Percentiles rank a stretch among this genome's conserved stretches.
phyloP scores from a whole-genome alignment of 1,284 basidiomycete genomes.

The Leucoagaricus sp. region DNA sequence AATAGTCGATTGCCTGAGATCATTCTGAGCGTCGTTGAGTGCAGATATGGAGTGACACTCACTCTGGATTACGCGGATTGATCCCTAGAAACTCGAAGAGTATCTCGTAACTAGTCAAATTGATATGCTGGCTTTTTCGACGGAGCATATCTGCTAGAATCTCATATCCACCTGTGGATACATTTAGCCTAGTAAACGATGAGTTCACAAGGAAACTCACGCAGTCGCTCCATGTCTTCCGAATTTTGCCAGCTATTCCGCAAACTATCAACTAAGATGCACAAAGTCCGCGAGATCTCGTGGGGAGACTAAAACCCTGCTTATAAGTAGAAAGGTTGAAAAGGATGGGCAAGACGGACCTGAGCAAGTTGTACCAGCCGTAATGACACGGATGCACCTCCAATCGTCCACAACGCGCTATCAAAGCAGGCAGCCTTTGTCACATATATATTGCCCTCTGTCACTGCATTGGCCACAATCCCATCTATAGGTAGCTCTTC shows the following conservation, averaged over 20 bases:
- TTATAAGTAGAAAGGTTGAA: slow-evolving; percentile 5
- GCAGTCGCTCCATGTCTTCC: slow-evolving; percentile 86
- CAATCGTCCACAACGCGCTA: slow-evolving; percentile 79
- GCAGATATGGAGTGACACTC: too few species aligned
- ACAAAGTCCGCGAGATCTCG: slow-evolving; percentile 72
- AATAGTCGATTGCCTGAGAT: slow-evolving; percentile 71
- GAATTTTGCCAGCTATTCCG: slow-evolving; percentile 89
- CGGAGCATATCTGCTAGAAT: slow-evolving; percentile 78
- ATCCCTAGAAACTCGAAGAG: slow-evolving; percentile 86
- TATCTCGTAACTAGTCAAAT: slow-evolving; percentile 74
- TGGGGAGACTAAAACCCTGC: slow-evolving; percentile 56
- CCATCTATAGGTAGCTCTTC: not conserved
- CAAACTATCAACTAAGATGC: slow-evolving; percentile 77
- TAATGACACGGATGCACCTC: slow-evolving; percentile 78
- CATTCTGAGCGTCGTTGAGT: slow-evolving; percentile 1
- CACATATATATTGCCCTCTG: slow-evolving; percentile 59
- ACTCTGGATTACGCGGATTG: slow-evolving; percentile 82
- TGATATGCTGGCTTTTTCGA: slow-evolving; percentile 75
- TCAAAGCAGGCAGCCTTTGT: slow-evolving; percentile 71
- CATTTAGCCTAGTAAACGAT: slow-evolving; percentile 17
- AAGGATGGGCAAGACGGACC: slow-evolving; percentile 34
- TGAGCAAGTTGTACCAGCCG: slow-evolving; percentile 79
- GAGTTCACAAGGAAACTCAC: slow-evolving; percentile 42
- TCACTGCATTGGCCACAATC: slow-evolving; percentile 18
- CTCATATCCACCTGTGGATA: slow-evolving; percentile 79